These are phyloP conservation scores for Exsudoporus frostii DNA, from an alignment of 768 basidiomycete genomes.

Conservation along the genomic window DNA sequence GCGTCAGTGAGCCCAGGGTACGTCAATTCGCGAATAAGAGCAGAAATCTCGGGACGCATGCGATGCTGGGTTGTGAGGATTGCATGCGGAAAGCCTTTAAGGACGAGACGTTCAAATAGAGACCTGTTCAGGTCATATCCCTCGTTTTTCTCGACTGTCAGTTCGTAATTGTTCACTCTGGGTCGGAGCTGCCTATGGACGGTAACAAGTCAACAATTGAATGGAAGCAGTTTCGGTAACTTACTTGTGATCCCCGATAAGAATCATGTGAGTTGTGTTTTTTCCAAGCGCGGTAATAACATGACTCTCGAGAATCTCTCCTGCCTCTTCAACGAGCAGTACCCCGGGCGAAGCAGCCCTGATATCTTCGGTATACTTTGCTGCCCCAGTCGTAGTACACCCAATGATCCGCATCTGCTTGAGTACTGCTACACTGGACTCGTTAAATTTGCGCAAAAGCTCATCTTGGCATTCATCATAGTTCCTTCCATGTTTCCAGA, in stretches of 20 bases:
- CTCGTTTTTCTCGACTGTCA: slow-evolving; percentile 67
- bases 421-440: slow-evolving; percentile 35
- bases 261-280: slow-evolving; percentile 49
- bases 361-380: slow-evolving; percentile 51
- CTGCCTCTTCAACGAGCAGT: slow-evolving; percentile 68
- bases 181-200: slow-evolving; percentile 61
- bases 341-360: slow-evolving; percentile 47
- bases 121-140: slow-evolving; percentile 67
- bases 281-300: slow-evolving; percentile 53
- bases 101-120: slow-evolving; percentile 65
- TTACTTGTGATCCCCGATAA: slow-evolving; percentile 75
- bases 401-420: slow-evolving; percentile 54
- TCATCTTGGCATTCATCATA: slow-evolving; percentile 41
- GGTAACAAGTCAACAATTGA: neutral
- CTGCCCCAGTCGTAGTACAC: slow-evolving; percentile 69
- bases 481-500: slow-evolving; percentile 32
- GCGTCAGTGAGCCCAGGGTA: slow-evolving; percentile 65
- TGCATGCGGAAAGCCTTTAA: slow-evolving; percentile 58
- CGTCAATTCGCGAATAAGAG: slow-evolving; percentile 56
- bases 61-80: slow-evolving; percentile 60
- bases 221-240: slow-evolving; percentile 14
- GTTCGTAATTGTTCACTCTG: slow-evolving; percentile 60
- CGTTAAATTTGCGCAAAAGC: slow-evolving; percentile 36
- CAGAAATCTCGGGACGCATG: slow-evolving; percentile 73
- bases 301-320: slow-evolving; percentile 70